These are phyloP conservation scores for Francoa sonchifolia DNA, from an alignment of 441 rosid genomes.

Conservation along the genomic window DNA sequence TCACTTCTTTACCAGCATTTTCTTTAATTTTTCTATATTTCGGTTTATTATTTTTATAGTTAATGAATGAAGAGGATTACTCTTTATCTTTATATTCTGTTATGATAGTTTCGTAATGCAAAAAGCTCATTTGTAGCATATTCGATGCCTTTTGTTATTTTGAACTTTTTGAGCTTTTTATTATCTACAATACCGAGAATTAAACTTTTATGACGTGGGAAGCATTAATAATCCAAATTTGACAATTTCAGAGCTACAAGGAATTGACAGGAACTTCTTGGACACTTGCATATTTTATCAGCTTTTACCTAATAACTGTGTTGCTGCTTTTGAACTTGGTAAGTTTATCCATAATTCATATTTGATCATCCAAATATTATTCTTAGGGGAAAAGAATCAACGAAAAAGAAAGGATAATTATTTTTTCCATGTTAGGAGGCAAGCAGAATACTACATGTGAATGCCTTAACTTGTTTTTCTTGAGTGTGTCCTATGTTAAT, in stretches of 20 bases:
- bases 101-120: background rate
- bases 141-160: no score
- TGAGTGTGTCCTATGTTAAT: no score
- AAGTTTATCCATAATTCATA: slow-evolving; percentile 20
- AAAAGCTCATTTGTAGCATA: slow-evolving; percentile 1
- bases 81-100: background rate
- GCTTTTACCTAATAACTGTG: slow-evolving; percentile 77
- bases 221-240: slow-evolving; percentile 11
- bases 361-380: background rate
- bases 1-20: slow-evolving; percentile 1
- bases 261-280: slow-evolving; percentile 76
- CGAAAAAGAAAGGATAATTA: background rate
- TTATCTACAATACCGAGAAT: background rate
- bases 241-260: slow-evolving; percentile 59
- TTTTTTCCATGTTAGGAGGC: background rate
- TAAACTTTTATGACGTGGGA: no score
- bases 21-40: background rate
- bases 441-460: no score
- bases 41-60: slow-evolving; percentile 2
- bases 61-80: background rate
- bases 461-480: no score
- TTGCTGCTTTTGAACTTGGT: slow-evolving; percentile 88
- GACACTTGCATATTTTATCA: slow-evolving; percentile 69
- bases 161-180: background rate
- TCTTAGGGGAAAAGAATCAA: background rate